Conservation (phyloP, 1,284 basidiomycete species). For the Irpex sp. region DNA sequence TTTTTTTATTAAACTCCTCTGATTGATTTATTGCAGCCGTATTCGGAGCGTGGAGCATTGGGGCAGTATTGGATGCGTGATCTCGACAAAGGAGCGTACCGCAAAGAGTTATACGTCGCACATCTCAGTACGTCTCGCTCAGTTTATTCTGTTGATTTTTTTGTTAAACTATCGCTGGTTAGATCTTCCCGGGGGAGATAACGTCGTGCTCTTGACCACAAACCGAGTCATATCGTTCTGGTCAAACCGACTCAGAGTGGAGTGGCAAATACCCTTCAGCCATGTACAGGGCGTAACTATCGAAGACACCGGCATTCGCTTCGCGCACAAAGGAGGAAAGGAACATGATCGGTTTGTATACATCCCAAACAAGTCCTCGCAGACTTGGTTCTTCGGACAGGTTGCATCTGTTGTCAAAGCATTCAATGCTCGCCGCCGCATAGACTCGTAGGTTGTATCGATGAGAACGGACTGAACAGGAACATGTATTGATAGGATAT, state of each 20-base stretch:
- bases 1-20: neutral
- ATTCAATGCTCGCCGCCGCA: constrained; percentile 68
- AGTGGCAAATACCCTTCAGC: constrained; percentile 91
- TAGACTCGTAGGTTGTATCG: constrained; percentile 44
- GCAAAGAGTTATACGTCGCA: constrained; percentile 86
- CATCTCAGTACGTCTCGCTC: constrained; percentile 66
- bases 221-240: constrained; percentile 81
- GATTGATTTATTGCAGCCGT: constrained; percentile 54
- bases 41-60: constrained; percentile 84
- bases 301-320: constrained; percentile 84
- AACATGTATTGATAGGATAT: constrained; percentile 21
- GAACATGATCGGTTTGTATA: constrained; percentile 74
- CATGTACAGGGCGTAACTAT: constrained; percentile 87
- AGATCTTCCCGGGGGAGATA: constrained; percentile 82
- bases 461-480: constrained; percentile 11
- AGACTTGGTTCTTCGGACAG: constrained; percentile 76
- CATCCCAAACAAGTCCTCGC: constrained; percentile 69
- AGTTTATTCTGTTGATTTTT: neutral
- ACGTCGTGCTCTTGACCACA: constrained; percentile 81
- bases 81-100: constrained; percentile 82
- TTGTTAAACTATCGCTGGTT: neutral
- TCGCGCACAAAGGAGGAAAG: constrained; percentile 73
- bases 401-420: constrained; percentile 70
- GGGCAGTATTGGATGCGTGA: constrained; percentile 98
- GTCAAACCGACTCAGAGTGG: constrained; percentile 80